A percentile compares a stretch with the other conserved stretches of the same genome.
These are phyloP conservation scores for Candida quercuum DNA, from an alignment of 805 yeast species.

Conservation along the genomic window DNA sequence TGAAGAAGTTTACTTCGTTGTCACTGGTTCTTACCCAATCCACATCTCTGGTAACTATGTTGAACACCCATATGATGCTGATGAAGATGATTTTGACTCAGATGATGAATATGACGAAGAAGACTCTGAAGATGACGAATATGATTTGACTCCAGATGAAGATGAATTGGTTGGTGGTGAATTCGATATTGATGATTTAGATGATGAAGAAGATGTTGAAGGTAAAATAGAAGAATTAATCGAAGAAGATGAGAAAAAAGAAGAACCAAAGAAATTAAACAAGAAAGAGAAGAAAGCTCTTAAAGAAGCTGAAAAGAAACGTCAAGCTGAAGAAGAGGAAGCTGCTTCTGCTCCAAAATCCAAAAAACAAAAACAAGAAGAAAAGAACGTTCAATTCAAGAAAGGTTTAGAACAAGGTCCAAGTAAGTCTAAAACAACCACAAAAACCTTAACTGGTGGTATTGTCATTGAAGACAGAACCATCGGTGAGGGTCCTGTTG, in stretches of 20 bases:
- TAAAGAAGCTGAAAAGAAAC: slow-evolving; percentile 23
- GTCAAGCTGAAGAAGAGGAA: slow-evolving; percentile 27
- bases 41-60: slow-evolving; percentile 93
- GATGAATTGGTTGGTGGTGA: slow-evolving; percentile 49
- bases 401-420: slow-evolving; percentile 95
- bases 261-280: slow-evolving; percentile 23
- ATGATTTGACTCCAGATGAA: slow-evolving; percentile 72
- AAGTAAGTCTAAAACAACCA: slow-evolving; percentile 52
- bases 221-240: slow-evolving; percentile 70
- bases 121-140: slow-evolving; percentile 47
- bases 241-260: slow-evolving; percentile 39
- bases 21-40: slow-evolving; percentile 91
- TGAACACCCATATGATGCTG: slow-evolving; percentile 88
- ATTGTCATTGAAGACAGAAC: slow-evolving; percentile 90
- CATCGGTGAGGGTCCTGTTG: slow-evolving; percentile 80
- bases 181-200: slow-evolving; percentile 41
- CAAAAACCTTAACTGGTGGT: slow-evolving; percentile 87
- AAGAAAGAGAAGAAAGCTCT: slow-evolving; percentile 24
- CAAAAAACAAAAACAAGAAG: slow-evolving; percentile 29
- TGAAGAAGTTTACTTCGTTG: slow-evolving; percentile 92
- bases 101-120: slow-evolving; percentile 45
- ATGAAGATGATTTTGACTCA: slow-evolving; percentile 37
- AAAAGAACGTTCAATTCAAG: slow-evolving; percentile 82
- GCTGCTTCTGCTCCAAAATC: slow-evolving; percentile 23
- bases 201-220: slow-evolving; percentile 62